Evolutionary conservation across 345 rosid species (phyloP).

Genomic region (Hibiscus tridactylites): DNA sequence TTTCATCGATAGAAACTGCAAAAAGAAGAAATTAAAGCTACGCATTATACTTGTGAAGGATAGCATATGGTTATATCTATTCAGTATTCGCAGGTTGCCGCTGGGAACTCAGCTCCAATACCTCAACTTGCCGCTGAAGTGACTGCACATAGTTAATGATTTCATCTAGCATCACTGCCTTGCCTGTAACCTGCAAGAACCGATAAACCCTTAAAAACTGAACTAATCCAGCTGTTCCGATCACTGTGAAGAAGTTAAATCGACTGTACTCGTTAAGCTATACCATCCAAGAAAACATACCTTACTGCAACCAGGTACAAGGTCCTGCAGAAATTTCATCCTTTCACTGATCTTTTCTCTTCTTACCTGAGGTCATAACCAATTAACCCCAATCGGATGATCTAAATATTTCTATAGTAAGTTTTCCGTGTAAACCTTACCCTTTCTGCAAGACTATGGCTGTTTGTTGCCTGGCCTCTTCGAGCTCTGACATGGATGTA

Average conservation of each 20-base stretch:
- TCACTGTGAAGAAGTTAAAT: not conserved
- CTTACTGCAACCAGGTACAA: constrained; percentile 98
- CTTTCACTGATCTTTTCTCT: constrained; percentile 97
- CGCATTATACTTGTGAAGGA: not conserved
- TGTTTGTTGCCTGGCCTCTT: constrained; percentile 98
- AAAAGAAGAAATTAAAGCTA: constrained; percentile 3
- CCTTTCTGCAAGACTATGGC: constrained; percentile 99
- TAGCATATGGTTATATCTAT: not conserved
- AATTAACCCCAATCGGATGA: constrained; percentile 13
- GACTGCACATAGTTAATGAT: constrained; percentile 96
- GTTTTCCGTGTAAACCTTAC: constrained; percentile 30
- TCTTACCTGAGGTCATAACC: constrained; percentile 50
- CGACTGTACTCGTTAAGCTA: not conserved
- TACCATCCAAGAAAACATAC: constrained; percentile 27
- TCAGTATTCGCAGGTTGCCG: not conserved
- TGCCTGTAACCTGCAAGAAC: constrained; percentile 74
- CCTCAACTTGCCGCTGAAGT: constrained; percentile 96
- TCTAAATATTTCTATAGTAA: constrained; percentile 4
- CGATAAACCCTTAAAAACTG: constrained; percentile 7
- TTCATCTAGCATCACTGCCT: constrained; percentile 99
- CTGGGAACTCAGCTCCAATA: constrained; percentile 15
- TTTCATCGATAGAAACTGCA: constrained; percentile 93
- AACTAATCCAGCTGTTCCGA: constrained; percentile 1
- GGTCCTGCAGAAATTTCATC: constrained; percentile 97
- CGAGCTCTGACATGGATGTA: constrained; percentile 93